Base-by-base conservation (phyloP, 306 rosid species). In the Leucaena leucocephala region DNA sequence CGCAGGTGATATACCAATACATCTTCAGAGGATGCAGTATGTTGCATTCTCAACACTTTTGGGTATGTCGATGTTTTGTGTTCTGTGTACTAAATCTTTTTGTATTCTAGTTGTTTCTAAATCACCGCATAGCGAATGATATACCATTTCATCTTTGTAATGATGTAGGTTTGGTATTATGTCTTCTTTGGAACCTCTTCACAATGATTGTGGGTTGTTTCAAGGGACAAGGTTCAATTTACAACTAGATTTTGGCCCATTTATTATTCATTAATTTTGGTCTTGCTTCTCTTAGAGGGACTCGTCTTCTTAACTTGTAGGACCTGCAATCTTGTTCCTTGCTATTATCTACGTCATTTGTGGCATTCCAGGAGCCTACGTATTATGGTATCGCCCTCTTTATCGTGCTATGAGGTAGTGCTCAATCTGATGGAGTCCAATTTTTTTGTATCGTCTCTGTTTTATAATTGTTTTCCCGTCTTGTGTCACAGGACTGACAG, bases 381-480 rank as follows among this genome's bases (percentile, higher is more conserved):
- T 82, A 34, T 42, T 81, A 80, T 96, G 99, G 99, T 96, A 96
- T 84, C 98, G 97, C 52, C 98, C 99, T 77, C 98, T 96, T 86
- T 96, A 96, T 86, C 97, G 96, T 46, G 99, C 99, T 34, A 85
- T 82, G 68, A 96, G 98, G 99, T 96, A 88, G 43, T 68, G 38
- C 74, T 75, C 82, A 43, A 59, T 81, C 38, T 71, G 73, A 35
- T 81, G 49, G 6, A 45, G 70, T 78, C 66, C 74, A 81, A 19
- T 12, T 61, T 55, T 55, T 55, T 67, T 63, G 46, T 82, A 0
- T 48, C 87, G 98, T 84, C 71, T 81, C 33, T 27, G 70, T 40
- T 46, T 75, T 39, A 58, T 76, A 75, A 70, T 78, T 62, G 13
- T 80, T 67, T 72, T 48, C 68, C 15, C 49, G 43, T 72, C 55